Percentiles rank a stretch among this genome's conserved stretches.
These are phyloP conservation scores for Arabidopsis hybrid DNA, from an alignment of 441 rosid genomes.

Conservation along the genomic window DNA sequence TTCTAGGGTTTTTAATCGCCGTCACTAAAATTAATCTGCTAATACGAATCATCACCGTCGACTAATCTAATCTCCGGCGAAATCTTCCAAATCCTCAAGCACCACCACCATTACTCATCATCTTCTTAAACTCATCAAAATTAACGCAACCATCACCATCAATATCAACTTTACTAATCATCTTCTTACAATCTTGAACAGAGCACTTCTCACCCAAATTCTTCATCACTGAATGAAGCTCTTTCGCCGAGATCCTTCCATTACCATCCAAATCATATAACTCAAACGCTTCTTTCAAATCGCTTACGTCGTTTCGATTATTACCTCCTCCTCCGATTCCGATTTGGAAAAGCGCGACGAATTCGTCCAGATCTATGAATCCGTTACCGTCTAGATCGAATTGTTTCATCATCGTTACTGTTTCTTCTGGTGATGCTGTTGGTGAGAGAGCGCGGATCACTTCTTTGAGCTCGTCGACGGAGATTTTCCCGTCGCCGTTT, in stretches of 20 bases:
- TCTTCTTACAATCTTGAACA: constrained; percentile 67
- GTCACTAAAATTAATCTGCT: constrained; percentile 7
- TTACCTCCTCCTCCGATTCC: constrained; percentile 11
- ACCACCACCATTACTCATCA: constrained; percentile 59
- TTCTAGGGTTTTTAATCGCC: constrained; percentile 7
- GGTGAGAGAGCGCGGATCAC: constrained; percentile 64
- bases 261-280: constrained; percentile 76
- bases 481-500: constrained; percentile 93
- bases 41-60: not conserved
- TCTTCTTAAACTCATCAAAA: constrained; percentile 86
- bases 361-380: constrained; percentile 77
- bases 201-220: constrained; percentile 73
- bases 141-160: constrained; percentile 91
- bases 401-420: constrained; percentile 62
- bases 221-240: constrained; percentile 78
- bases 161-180: constrained; percentile 77
- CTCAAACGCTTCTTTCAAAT: constrained; percentile 82
- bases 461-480: constrained; percentile 61
- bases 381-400: constrained; percentile 88
- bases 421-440: constrained; percentile 49
- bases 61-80: not conserved
- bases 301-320: constrained; percentile 39
- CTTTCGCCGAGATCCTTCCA: constrained; percentile 75
- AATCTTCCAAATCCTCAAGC: not conserved
- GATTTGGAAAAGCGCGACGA: constrained; percentile 56